Conservation (phyloP, 2,329 filamentous ascomycete species). For the Fusarium neocosmosporiellum region DNA sequence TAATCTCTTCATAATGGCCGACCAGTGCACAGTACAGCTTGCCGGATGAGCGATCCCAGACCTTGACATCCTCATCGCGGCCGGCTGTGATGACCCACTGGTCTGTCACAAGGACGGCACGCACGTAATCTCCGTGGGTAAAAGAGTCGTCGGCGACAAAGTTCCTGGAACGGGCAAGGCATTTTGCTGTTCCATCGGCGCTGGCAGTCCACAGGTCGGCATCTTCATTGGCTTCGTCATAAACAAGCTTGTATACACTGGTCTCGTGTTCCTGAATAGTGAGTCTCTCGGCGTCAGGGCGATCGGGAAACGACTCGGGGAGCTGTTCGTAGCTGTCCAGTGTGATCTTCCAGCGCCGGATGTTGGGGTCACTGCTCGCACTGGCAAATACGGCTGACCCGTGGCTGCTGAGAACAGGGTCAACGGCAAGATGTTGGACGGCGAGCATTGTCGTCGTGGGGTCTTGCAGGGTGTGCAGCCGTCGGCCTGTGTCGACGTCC, state of each 20-base stretch:
- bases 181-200: constrained; percentile 88
- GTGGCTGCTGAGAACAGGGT: constrained; percentile 68
- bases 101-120: constrained; percentile 80
- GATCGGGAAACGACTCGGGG: constrained; percentile 56
- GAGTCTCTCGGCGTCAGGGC: constrained; percentile 56
- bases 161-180: constrained; percentile 73
- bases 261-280: constrained; percentile 87
- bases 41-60: constrained; percentile 84
- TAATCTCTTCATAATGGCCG: constrained; percentile 95
- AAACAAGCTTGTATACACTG: constrained; percentile 83
- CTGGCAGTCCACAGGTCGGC: constrained; percentile 92
- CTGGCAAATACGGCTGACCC: constrained; percentile 74
- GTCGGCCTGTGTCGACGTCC: constrained; percentile 75
- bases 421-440: constrained; percentile 81
- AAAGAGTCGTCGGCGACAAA: constrained; percentile 81
- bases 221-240: constrained; percentile 70
- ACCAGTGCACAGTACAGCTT: constrained; percentile 78
- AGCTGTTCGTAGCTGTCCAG: constrained; percentile 65
- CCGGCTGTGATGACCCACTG: constrained; percentile 89
- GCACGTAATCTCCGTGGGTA: constrained; percentile 88
- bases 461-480: constrained; percentile 82
- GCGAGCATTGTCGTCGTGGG: constrained; percentile 77
- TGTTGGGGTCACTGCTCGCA: constrained; percentile 82
- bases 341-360: constrained; percentile 79
- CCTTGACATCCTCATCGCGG: constrained; percentile 88